These are phyloP conservation scores for Xylaria sp. DNA, from an alignment of 2,329 filamentous ascomycete genomes.

Conservation along the genomic window DNA sequence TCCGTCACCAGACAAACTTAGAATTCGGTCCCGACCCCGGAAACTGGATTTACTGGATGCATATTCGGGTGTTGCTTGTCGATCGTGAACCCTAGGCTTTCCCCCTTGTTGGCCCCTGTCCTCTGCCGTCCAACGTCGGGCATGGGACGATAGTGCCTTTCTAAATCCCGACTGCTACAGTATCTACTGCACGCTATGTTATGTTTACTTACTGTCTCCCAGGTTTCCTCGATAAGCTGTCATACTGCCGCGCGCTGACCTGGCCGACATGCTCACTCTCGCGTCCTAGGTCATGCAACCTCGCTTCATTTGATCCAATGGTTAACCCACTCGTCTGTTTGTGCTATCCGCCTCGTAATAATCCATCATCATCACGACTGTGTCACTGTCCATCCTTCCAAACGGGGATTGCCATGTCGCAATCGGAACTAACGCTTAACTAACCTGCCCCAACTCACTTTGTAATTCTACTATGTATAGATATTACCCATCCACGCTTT, in stretches of 20 bases:
- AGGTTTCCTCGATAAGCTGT: not conserved
- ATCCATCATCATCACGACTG: slow-evolving; percentile 21
- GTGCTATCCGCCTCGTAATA: slow-evolving; percentile 30
- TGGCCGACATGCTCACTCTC: slow-evolving; percentile 23
- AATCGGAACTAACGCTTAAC: not conserved
- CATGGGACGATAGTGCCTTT: slow-evolving; percentile 3
- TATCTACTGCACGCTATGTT: slow-evolving; percentile 7
- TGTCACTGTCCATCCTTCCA: slow-evolving; percentile 19
- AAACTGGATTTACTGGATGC: slow-evolving; percentile 7
- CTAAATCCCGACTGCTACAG: not conserved
- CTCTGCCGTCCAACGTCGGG: slow-evolving; percentile 10
- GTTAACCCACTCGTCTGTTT: slow-evolving; percentile 27
- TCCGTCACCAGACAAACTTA: slow-evolving; percentile 3
- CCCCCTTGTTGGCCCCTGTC: not conserved
- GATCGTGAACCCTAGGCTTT: slow-evolving; percentile 26
- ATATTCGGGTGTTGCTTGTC: slow-evolving; percentile 14
- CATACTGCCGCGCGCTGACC: slow-evolving; percentile 20
- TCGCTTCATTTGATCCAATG: slow-evolving; percentile 47
- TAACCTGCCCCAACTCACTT: not conserved
- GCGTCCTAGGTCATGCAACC: slow-evolving; percentile 40
- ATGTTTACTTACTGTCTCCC: slow-evolving; percentile 1
- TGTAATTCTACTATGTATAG: not conserved
- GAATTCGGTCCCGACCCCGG: slow-evolving; percentile 16
- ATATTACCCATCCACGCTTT: not conserved
- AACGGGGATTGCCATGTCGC: slow-evolving; percentile 18